Conservation (phyloP, 805 yeast genomes). For the Kluyveromyces starmeri region DNA sequence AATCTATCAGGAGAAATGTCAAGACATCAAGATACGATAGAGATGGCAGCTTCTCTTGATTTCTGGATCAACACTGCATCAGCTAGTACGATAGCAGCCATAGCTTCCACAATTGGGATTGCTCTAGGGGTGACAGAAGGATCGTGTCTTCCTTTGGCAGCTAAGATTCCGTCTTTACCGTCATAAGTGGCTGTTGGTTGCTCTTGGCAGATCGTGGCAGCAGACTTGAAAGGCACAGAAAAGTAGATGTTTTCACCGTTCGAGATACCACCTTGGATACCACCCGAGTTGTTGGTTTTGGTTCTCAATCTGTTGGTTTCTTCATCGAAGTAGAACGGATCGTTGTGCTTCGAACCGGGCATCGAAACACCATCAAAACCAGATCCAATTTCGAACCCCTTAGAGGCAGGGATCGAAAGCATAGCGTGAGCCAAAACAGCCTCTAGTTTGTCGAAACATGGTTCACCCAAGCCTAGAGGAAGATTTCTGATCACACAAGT, state of each 20-base stretch:
- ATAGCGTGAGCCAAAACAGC: conserved; percentile 95
- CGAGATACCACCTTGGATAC: conserved; percentile 96
- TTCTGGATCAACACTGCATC: conserved; percentile 82
- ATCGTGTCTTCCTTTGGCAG: conserved; percentile 97
- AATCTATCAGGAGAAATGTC: too few relatives aligned
- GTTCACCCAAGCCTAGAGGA: conserved; percentile 96
- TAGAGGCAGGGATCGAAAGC: conserved; percentile 95
- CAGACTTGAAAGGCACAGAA: conserved; percentile 94
- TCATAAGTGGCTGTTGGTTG: conserved; percentile 85
- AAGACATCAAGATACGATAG: conserved; percentile 21
- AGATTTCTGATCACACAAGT: conserved; percentile 93
- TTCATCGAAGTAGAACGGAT: conserved; percentile 62
- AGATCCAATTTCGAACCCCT: conserved; percentile 96
- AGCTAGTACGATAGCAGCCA: conserved; percentile 91
- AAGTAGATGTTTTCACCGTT: conserved; percentile 95
- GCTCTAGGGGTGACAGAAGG: conserved; percentile 99
- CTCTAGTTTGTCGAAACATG: conserved; percentile 93
- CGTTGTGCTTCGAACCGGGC: conserved; percentile 93
- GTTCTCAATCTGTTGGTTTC: conserved; percentile 65
- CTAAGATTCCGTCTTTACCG: conserved; percentile 79
- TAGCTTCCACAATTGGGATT: conserved; percentile 95
- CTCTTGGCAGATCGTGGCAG: conserved; percentile 92
- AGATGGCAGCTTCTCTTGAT: conserved; percentile 56
- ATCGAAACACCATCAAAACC: conserved; percentile 86
- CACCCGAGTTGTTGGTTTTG: conserved; percentile 87